Evolutionary conservation across 371 early-diverging fungal species (phyloP), one percentile per base, ranked within the genome.

Genomic region (Mucor sp.): DNA sequence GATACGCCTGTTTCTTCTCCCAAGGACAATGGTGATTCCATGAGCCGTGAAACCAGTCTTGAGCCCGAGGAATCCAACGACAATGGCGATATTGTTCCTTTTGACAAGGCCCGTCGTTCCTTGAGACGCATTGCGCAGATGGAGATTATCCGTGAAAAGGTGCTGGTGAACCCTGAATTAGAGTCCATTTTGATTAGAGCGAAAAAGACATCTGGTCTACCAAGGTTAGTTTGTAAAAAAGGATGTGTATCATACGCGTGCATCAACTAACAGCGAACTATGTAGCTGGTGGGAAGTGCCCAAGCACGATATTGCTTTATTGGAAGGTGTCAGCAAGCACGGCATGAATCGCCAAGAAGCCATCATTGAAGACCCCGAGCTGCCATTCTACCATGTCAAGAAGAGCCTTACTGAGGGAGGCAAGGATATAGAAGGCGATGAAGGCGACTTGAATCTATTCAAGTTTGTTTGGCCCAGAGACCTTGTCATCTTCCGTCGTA

Each of bases 101-200:
- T 86, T 55, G 93, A 93, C 58, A 85, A 86, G 47, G 93, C 93
- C 12, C 85, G 89, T 63, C 88, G 91, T 70, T 74, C 93, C 5
- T 61, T 93, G 5, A 92, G 89, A 60, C 87, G 93, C 19, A 79
- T 94, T 17, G 89, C 83, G n/a, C 82, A 89, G 39, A 87, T 95
- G 89, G 85, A 88, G 33, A 79, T 73, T 4, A 82, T 94, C 23
- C 85, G 95, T 30, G 86, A 87, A 62, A 76, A 87, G 30, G 83
- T 93, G 28, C 66, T 94, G 43, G 74, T 79, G 0, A 72, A 87
- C 56, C 87, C 88, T 37, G 76, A 89, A 21, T 68, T 90, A 17
- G 79, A 85, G 47, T 50, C 23, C 0, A 39, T 77, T 6, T 67
- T 86, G 39, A 44, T 57, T 19, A 71, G 66, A 50, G 84, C 83